These are phyloP conservation scores for Melampsora allii-populina DNA, from an alignment of 1,284 basidiomycete genomes.

Conservation along the genomic window DNA sequence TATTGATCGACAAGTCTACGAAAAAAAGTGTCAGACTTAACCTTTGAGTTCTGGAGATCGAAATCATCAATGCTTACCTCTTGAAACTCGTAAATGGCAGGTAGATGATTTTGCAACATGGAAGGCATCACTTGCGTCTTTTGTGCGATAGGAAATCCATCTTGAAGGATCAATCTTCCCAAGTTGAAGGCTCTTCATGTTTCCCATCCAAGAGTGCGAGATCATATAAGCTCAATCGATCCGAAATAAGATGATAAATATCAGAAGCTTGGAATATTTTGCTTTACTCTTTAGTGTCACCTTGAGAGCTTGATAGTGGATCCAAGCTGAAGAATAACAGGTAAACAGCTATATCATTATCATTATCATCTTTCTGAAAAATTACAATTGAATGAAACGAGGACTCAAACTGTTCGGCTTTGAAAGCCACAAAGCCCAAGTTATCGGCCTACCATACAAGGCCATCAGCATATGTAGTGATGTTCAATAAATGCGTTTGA, in stretches of 20 bases:
- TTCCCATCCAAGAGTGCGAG: no score
- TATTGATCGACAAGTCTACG: background rate
- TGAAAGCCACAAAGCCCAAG: constrained; percentile 3
- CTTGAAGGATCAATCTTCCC: constrained; percentile 5
- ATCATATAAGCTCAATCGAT: no score
- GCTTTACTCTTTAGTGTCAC: constrained; percentile 1
- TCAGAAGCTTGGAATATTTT: no score
- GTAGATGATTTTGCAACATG: background rate
- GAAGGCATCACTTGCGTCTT: background rate
- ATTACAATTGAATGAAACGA: no score
- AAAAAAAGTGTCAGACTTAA: background rate
- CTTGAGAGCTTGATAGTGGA: background rate
- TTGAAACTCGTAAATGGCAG: constrained; percentile 3
- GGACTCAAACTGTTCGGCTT: constrained; percentile 6
- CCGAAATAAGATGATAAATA: background rate
- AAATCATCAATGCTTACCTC: background rate
- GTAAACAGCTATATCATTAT: no score
- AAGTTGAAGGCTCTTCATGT: background rate
- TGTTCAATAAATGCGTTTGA: no score
- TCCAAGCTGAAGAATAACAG: background rate
- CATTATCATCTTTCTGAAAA: no score
- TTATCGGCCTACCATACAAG: constrained; percentile 1
- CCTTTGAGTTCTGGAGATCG: no score
- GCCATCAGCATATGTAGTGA: no score
- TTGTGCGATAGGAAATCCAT: background rate